phyloP scores from a whole-genome alignment of 2,329 filamentous ascomycete genomes.

The Curvularia eragrostidis region DNA sequence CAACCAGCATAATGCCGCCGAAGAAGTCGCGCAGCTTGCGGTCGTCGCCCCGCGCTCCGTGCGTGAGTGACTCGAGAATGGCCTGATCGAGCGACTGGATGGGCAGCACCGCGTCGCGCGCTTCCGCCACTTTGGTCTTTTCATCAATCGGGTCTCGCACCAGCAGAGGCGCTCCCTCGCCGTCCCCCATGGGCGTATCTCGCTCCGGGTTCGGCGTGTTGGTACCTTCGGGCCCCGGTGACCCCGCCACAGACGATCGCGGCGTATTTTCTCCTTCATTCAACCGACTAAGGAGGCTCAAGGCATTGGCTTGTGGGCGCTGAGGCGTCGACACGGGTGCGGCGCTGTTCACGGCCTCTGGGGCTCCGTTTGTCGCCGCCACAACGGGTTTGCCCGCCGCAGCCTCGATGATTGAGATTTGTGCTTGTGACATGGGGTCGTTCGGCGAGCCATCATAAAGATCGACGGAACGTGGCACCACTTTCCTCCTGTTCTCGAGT shows the following conservation, averaged over 20 bases:
- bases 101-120: constrained; percentile 82
- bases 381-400: constrained; percentile 51
- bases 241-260: constrained; percentile 83
- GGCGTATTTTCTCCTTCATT: constrained; percentile 78
- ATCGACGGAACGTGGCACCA: constrained; percentile 89
- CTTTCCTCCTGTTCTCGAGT: constrained; percentile 76
- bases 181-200: constrained; percentile 54
- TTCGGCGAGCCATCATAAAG: constrained; percentile 93
- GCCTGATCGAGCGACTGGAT: constrained; percentile 85
- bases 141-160: constrained; percentile 58
- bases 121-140: constrained; percentile 60
- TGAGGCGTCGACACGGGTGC: constrained; percentile 61
- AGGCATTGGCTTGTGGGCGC: constrained; percentile 60
- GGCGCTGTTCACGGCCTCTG: constrained; percentile 42
- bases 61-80: constrained; percentile 86
- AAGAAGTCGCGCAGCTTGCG: constrained; percentile 88
- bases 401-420: constrained; percentile 68
- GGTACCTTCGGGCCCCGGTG: constrained; percentile 84
- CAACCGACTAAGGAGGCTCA: constrained; percentile 72
- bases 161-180: constrained; percentile 45
- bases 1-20: constrained; percentile 51
- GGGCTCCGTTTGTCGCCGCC: constrained; percentile 35
- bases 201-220: constrained; percentile 68
- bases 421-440: constrained; percentile 85
- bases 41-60: constrained; percentile 87